These are phyloP conservation scores for Hericium alpestre DNA, from an alignment of 768 basidiomycete genomes.

Conservation along the genomic window DNA sequence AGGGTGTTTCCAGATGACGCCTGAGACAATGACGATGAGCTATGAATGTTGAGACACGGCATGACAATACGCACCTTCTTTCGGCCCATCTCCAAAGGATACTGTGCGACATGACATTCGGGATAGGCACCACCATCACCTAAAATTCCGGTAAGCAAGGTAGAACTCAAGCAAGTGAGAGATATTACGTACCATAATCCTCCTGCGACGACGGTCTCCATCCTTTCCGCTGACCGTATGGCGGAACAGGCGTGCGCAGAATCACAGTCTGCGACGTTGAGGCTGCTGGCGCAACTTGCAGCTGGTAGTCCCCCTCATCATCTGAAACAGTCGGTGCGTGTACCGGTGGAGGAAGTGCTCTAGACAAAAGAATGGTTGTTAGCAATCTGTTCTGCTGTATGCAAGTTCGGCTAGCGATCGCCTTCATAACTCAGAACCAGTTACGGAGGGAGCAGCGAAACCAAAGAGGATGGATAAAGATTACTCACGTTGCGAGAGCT, in stretches of 20 bases:
- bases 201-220: constrained; percentile 81
- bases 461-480: background rate
- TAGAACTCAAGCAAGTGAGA: constrained; percentile 6
- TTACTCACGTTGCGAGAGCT: constrained; percentile 68
- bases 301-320: constrained; percentile 46
- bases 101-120: constrained; percentile 95
- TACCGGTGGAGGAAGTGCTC: constrained; percentile 59
- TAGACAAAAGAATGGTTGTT: constrained; percentile 17
- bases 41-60: background rate
- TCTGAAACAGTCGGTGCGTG: constrained; percentile 43
- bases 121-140: constrained; percentile 84
- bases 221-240: constrained; percentile 74
- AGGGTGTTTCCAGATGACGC: constrained; percentile 89
- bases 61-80: constrained; percentile 61
- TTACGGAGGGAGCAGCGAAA: background rate
- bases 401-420: constrained; percentile 3
- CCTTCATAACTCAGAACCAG: background rate
- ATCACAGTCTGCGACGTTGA: constrained; percentile 30
- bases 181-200: constrained; percentile 61
- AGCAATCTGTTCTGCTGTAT: background rate
- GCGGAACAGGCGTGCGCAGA: constrained; percentile 50
- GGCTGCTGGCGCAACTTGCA: constrained; percentile 19
- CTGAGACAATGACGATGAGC: constrained; percentile 26
- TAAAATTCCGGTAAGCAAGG: constrained; percentile 18
- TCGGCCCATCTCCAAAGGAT: constrained; percentile 88